Conservation (phyloP, 2,329 filamentous ascomycete genomes). For the Colletotrichum sp. region DNA sequence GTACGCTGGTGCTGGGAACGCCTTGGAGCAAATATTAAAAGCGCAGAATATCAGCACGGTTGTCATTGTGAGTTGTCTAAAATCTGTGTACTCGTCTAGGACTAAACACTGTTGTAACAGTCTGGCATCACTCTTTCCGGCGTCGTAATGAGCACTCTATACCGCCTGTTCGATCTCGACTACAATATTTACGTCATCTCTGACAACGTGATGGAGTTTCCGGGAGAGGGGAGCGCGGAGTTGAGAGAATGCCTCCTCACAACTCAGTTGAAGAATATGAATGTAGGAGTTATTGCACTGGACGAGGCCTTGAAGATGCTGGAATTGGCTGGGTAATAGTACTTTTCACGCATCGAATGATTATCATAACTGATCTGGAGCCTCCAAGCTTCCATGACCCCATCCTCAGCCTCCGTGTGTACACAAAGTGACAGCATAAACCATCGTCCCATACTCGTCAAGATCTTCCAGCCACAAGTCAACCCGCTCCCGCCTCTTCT, state of each 20-base stretch:
- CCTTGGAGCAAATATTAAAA: neutral
- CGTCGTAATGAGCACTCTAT: neutral
- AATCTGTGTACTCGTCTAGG: no score
- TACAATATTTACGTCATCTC: neutral
- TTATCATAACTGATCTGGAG: neutral
- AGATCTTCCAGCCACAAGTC: constrained; percentile 54
- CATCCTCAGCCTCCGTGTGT: constrained; percentile 41
- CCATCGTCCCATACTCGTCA: constrained; percentile 59
- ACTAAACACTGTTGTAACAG: neutral
- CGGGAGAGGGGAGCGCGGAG: neutral
- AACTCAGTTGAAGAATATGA: neutral
- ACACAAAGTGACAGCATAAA: constrained; percentile 52
- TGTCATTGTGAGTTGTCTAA: neutral
- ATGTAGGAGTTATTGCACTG: accelerated
- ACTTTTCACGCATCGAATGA: neutral
- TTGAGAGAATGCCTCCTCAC: neutral
- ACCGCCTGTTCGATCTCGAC: neutral
- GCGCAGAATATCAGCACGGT: neutral
- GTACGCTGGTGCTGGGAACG: neutral
- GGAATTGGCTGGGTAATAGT: neutral
- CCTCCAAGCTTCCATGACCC: neutral
- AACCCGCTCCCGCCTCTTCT: constrained; percentile 39
- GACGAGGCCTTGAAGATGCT: neutral
- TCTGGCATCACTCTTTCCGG: neutral
- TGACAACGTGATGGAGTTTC: neutral